phyloP scores from a whole-genome alignment of 2,329 filamentous ascomycete species.

The Ascochyta lentis region DNA sequence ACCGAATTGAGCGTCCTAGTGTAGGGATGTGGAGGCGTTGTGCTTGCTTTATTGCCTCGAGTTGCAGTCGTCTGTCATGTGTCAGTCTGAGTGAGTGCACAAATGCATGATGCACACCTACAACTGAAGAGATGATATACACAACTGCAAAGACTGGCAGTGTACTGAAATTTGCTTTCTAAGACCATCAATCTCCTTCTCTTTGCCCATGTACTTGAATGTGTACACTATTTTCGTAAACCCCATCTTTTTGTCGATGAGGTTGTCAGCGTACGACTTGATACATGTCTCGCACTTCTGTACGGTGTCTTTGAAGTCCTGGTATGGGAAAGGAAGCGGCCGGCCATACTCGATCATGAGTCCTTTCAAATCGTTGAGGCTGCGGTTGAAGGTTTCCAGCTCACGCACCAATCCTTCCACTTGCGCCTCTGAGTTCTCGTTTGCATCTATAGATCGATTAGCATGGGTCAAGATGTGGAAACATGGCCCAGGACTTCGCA shows the following conservation, averaged over 20 bases:
- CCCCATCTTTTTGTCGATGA: constrained; percentile 42
- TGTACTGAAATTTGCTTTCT: constrained; percentile 39
- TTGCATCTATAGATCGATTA: constrained; percentile 37
- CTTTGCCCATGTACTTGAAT: constrained; percentile 43
- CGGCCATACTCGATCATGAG: constrained; percentile 44
- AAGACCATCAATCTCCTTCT: constrained; percentile 41
- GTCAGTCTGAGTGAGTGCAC: constrained; percentile 13
- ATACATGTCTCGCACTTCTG: constrained; percentile 37
- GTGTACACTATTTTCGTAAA: constrained; percentile 40
- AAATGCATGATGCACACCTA: constrained; percentile 12
- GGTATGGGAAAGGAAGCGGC: constrained; percentile 38
- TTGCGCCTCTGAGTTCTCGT: constrained; percentile 43
- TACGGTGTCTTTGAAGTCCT: constrained; percentile 42
- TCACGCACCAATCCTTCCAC: constrained; percentile 41
- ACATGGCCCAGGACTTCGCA: background rate
- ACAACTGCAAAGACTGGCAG: constrained; percentile 42
- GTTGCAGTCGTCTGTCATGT: constrained; percentile 31
- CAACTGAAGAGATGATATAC: constrained; percentile 41
- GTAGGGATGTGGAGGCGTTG: constrained; percentile 21
- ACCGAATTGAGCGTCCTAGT: constrained; percentile 23
- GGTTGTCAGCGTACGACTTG: constrained; percentile 37
- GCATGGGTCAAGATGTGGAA: background rate
- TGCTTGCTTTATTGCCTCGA: constrained; percentile 36
- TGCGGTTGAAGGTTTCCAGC: constrained; percentile 39
- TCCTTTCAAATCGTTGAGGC: constrained; percentile 35